A percentile compares a stretch with the other conserved stretches of the same genome.
phyloP scores from a whole-genome alignment of 164 flowering plant genomes.

The Litsea cubeba region DNA sequence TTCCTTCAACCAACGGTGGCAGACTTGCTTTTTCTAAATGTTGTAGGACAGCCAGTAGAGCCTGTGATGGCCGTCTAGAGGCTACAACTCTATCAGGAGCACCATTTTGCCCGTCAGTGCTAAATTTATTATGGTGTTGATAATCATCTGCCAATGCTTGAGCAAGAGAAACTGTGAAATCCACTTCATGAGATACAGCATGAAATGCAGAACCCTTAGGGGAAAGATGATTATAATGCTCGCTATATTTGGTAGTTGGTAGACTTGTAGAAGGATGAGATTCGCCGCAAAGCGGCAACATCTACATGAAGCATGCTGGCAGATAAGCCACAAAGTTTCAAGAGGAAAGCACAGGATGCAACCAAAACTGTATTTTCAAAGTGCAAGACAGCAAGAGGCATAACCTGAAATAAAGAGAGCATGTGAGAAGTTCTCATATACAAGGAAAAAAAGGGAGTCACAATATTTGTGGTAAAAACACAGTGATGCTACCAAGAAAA shows the following conservation, averaged over 20 bases:
- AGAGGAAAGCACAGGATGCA: constrained; percentile 79
- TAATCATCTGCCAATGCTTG: constrained; percentile 87
- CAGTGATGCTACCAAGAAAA: not conserved
- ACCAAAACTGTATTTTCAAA: constrained; percentile 76
- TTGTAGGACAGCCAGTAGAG: constrained; percentile 65
- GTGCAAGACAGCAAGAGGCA: constrained; percentile 77
- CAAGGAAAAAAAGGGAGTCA: not conserved
- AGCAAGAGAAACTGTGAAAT: constrained; percentile 67
- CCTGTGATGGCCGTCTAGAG: constrained; percentile 36
- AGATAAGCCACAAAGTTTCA: constrained; percentile 96
- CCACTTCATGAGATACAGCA: constrained; percentile 46
- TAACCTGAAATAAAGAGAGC: constrained; percentile 46
- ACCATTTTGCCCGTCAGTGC: constrained; percentile 21
- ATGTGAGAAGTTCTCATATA: not conserved
- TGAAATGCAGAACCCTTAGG: constrained; percentile 53
- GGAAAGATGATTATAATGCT: constrained; percentile 36
- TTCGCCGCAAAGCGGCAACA: constrained; percentile 75
- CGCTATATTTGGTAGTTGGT: constrained; percentile 31
- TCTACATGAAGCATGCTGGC: constrained; percentile 74
- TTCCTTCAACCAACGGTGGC: constrained; percentile 39
- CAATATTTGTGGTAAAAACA: not conserved
- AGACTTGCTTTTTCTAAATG: constrained; percentile 89
- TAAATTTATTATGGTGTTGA: constrained; percentile 34
- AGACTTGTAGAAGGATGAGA: constrained; percentile 65
- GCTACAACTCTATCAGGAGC: constrained; percentile 8